Percentiles rank a stretch among this genome's conserved stretches.
These are phyloP conservation scores for Lumnitzera racemosa DNA, from an alignment of 345 rosid genomes.

Conservation along the genomic window DNA sequence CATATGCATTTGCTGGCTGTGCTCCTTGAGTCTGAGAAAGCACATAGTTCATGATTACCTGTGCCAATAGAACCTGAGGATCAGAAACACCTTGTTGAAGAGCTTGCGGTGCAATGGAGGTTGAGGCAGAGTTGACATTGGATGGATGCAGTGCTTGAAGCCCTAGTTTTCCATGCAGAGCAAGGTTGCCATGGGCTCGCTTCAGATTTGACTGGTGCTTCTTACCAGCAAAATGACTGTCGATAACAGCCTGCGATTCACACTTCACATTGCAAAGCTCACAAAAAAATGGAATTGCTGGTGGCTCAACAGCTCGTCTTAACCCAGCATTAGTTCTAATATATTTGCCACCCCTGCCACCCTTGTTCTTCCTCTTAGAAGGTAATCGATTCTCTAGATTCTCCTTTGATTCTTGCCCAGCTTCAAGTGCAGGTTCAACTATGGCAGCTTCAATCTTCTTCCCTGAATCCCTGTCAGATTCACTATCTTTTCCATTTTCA, in stretches of 20 bases:
- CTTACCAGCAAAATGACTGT: constrained; percentile 34
- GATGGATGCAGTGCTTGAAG: constrained; percentile 25
- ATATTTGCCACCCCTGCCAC: constrained; percentile 19
- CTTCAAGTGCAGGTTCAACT: constrained; percentile 11
- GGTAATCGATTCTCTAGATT: not conserved
- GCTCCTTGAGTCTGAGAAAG: constrained; percentile 19
- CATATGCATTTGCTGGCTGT: not conserved
- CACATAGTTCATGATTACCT: constrained; percentile 24
- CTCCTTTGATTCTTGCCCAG: constrained; percentile 15
- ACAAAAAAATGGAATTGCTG: constrained; percentile 22
- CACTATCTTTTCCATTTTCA: constrained; percentile 11
- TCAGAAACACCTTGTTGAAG: constrained; percentile 22
- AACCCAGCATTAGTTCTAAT: constrained; percentile 11
- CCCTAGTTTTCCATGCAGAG: constrained; percentile 23
- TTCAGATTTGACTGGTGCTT: constrained; percentile 27
- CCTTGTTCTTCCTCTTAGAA: constrained; percentile 24
- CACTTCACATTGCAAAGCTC: constrained; percentile 35
- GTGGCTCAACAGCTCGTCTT: constrained; percentile 19
- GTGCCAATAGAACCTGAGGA: constrained; percentile 38
- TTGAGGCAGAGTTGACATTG: constrained; percentile 12
- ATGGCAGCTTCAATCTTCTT: not conserved
- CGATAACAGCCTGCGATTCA: constrained; percentile 25
- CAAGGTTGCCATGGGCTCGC: constrained; percentile 23
- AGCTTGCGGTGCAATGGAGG: constrained; percentile 18
- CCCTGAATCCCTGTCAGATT: constrained; percentile 13